Evolutionary conservation across 2,329 filamentous ascomycete species (phyloP), one percentile per base, ranked within the genome.

Genomic region (Cytospora chrysosperma): DNA sequence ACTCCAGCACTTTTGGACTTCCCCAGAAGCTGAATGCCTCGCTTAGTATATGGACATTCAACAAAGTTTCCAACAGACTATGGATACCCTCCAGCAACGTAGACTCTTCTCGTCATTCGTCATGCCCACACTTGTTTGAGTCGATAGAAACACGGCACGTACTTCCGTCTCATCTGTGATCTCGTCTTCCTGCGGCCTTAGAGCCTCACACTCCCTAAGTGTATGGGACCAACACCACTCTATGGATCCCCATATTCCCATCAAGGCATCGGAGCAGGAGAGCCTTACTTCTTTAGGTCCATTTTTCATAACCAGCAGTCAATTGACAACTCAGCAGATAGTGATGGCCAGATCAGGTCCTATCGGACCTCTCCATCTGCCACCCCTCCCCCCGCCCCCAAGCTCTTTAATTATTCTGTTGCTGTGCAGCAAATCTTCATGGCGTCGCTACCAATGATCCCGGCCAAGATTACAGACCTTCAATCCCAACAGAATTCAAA

Each of bases 341-440:
- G 56, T 50, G 13, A 15, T 56, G 30, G 56, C n/a, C 69, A 2
- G 68, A 73, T n/a, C 73, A 75, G 56, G 62, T 73, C 51, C 66
- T 75, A 27, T 75, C 72, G 73, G 71, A 70, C 1, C 27, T 72
- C 26, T 71, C 70, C 32, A 70, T 75, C 26, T 61, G 67, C 24
- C 67, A n/a, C n/a, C n/a, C n/a, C n/a, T n/a, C n/a, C n/a, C n/a
- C n/a, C n/a, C n/a, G n/a, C 72, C 26, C 71, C 68, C 40, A 74
- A 73, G 51, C 62, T 71, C 15, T 74, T 72, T 19, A 70, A 74
- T 56, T 19, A 70, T 75, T 56, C 68, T 75, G 19, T 60, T 71
- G 37, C 68, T 75, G 28, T 74, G 70, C 65, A 62, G 66, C 15
- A 69, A 24, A 68, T 74, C 26, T 75, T 75, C 40, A 63, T 70